phyloP scores from a whole-genome alignment of 2,329 filamentous ascomycete species.

The Colletotrichum ledebouriae region DNA sequence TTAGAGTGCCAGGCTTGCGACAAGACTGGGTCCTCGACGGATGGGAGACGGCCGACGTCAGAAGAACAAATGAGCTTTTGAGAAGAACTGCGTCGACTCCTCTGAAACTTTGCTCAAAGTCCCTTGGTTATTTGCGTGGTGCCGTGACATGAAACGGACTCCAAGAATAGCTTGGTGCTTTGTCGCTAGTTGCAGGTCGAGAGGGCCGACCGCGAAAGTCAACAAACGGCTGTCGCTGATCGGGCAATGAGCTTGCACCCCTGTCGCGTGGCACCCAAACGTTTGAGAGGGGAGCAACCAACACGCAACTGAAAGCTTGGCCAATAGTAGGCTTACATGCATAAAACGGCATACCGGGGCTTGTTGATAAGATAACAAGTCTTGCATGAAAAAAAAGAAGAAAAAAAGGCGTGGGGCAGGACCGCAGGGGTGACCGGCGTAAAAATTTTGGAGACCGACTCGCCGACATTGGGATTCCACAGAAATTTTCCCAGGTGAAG shows the following conservation, averaged over 20 bases:
- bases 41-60: not conserved
- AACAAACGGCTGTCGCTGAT: slow-evolving; percentile 41
- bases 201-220: slow-evolving; percentile 37
- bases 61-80: not conserved
- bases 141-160: slow-evolving; percentile 17
- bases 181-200: slow-evolving; percentile 16
- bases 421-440: slow-evolving; percentile 4
- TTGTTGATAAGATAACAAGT: slow-evolving; percentile 29
- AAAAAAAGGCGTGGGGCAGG: slow-evolving; percentile 37
- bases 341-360: slow-evolving; percentile 19
- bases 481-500: slow-evolving; percentile 43
- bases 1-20: slow-evolving; percentile 1
- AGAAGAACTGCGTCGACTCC: not conserved
- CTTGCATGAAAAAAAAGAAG: not conserved
- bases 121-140: slow-evolving; percentile 12
- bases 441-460: slow-evolving; percentile 39
- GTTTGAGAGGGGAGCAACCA: slow-evolving; percentile 31
- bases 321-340: slow-evolving; percentile 14
- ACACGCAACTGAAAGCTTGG: slow-evolving; percentile 16
- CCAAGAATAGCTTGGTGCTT: slow-evolving; percentile 26
- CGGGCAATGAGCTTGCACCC: slow-evolving; percentile 40
- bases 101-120: not conserved
- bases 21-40: not conserved
- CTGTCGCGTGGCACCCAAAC: slow-evolving; percentile 33
- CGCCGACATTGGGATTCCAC: slow-evolving; percentile 16